Evolutionary conservation across 306 rosid species (phyloP).

Genomic region (Alnus glutinosa): DNA sequence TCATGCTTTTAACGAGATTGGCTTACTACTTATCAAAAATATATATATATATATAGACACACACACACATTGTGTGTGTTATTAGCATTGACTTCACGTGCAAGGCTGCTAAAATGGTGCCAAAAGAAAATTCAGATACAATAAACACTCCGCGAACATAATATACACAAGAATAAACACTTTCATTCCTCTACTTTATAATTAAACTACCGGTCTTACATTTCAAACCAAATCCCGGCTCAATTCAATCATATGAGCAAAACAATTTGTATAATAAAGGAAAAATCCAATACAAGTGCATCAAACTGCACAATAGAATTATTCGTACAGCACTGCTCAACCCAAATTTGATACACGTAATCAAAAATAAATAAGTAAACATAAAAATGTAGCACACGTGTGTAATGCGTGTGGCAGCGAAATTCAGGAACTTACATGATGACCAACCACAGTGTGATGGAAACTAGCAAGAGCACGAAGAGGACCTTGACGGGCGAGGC

Average conservation of each 20-base stretch:
- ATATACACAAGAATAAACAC: not conserved
- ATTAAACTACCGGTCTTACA: not conserved
- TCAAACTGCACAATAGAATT: not conserved
- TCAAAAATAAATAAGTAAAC: not conserved
- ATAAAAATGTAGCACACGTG: not conserved
- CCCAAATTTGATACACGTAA: conserved; percentile 1
- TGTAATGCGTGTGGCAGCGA: not conserved
- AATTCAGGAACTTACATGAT: conserved; percentile 68
- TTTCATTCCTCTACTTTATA: not conserved
- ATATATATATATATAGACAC: too few species aligned
- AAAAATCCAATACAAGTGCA: conserved; percentile 5
- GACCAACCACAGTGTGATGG: conserved; percentile 72
- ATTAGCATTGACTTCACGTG: not conserved
- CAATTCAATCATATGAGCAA: not conserved
- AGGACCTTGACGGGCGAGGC: conserved; percentile 87
- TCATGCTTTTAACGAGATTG: too few species aligned
- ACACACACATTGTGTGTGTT: not conserved
- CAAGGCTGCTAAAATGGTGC: not conserved
- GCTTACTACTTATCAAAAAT: too few species aligned
- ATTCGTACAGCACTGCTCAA: not conserved
- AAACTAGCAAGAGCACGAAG: conserved; percentile 70
- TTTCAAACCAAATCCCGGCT: conserved; percentile 15
- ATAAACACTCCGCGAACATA: not conserved
- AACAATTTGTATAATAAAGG: not conserved
- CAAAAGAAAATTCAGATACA: not conserved